phyloP scores from a whole-genome alignment of 768 basidiomycete species.

The Hygrophoropsis aurantiaca region DNA sequence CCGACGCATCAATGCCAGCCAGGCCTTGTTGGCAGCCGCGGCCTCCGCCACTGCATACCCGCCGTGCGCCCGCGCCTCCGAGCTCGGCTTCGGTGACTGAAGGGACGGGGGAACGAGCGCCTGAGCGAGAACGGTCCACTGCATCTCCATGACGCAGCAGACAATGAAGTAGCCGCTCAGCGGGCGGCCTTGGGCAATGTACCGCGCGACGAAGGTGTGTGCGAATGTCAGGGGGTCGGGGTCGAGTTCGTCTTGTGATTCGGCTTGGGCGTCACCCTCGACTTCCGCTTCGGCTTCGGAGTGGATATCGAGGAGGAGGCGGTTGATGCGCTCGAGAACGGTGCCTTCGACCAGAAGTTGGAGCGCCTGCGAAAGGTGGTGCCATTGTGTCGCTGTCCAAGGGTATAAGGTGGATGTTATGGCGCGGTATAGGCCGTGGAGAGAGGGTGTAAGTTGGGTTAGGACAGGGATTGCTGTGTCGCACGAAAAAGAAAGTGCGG shows the following conservation, averaged over 20 bases:
- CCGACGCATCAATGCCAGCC: slow-evolving; percentile 65
- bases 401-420: slow-evolving; percentile 75
- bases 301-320: slow-evolving; percentile 60
- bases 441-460: slow-evolving; percentile 72
- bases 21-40: slow-evolving; percentile 81
- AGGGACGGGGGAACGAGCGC: slow-evolving; percentile 45
- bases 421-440: slow-evolving; percentile 87
- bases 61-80: slow-evolving; percentile 11
- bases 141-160: slow-evolving; percentile 84
- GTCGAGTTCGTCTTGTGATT: slow-evolving; percentile 33
- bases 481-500: too few species aligned
- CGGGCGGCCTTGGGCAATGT: slow-evolving; percentile 72
- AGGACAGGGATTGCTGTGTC: slow-evolving; percentile 67
- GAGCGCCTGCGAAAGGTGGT: slow-evolving; percentile 49
- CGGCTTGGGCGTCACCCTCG: slow-evolving; percentile 35
- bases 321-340: slow-evolving; percentile 72
- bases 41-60: slow-evolving; percentile 51
- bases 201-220: slow-evolving; percentile 72
- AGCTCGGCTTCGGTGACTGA: slow-evolving; percentile 17
- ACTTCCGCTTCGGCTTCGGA: slow-evolving; percentile 50
- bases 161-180: slow-evolving; percentile 85
- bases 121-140: slow-evolving; percentile 85
- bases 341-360: slow-evolving; percentile 62
- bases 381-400: slow-evolving; percentile 73
- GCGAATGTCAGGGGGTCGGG: slow-evolving; percentile 55